phyloP scores from a whole-genome alignment of 257 asterid genomes.

The Solanum ahanhuiri region DNA sequence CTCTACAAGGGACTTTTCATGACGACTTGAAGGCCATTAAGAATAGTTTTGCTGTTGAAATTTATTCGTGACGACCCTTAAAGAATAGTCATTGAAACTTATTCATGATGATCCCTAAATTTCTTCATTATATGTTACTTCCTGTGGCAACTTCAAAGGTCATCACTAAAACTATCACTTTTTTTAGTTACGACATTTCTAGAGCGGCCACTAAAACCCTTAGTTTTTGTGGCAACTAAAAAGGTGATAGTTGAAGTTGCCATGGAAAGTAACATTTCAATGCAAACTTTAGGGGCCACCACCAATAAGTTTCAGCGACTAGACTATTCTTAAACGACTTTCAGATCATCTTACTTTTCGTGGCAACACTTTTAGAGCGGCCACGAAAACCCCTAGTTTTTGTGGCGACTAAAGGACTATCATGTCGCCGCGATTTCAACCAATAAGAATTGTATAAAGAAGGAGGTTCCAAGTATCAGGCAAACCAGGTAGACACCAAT shows the following conservation, averaged over 20 bases:
- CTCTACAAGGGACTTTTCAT: neutral
- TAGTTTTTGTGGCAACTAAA: neutral
- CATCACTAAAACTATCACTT: neutral
- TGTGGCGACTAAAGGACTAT: neutral
- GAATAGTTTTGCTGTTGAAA: neutral
- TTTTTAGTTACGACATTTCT: neutral
- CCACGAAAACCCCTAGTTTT: neutral
- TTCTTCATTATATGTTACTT: neutral
- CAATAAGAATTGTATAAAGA: conserved; percentile 45
- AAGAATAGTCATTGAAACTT: neutral
- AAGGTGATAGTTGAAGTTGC: neutral
- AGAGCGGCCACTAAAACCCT: neutral
- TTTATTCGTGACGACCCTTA: neutral
- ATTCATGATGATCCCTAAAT: no score
- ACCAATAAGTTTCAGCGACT: neutral
- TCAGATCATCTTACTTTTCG: neutral
- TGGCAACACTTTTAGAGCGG: neutral
- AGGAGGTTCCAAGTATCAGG: conserved; percentile 91
- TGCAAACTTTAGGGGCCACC: neutral
- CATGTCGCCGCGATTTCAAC: neutral
- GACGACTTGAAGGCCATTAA: neutral
- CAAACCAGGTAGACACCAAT: conserved; percentile 95
- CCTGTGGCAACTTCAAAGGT: neutral
- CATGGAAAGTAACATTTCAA: neutral
- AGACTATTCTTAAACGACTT: neutral